Base-by-base conservation (phyloP, 495 filamentous ascomycete genomes). In the Penicillium cinerascens region DNA sequence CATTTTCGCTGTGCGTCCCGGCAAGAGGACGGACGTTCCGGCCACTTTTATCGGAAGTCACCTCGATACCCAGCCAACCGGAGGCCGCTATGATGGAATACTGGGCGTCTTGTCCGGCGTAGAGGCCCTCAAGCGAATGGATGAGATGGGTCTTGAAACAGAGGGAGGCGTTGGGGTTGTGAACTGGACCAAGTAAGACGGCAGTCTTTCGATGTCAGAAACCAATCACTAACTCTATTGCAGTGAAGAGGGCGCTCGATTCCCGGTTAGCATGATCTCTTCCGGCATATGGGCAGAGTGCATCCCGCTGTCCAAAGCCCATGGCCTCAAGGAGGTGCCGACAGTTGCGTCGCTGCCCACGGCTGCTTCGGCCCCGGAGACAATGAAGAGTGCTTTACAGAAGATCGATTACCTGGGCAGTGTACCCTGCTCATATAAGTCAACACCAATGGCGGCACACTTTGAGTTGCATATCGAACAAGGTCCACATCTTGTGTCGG, bases 381-480 rank as follows among this genome's bases (percentile, higher is more conserved):
- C 86, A 17, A 82, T 91, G 75, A 83, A 79, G 54, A 74, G 76
- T 0, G 88, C 87, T 41, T 73, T 92, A 2, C 72, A 87, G 64
- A 78, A 83, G 39, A 88, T 90, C 42, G 83, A 82, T 10, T 91
- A 89, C 52, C 70, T 89, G 2, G 88, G 87, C 33, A 53, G 59
- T 0, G 67, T 76, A 1, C 77, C 80, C 6, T 80, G 80, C 15
- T 82, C 76, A 42, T 77, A 86, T 63, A 72, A 78, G 52, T 67
- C 76, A 42, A 84, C 80, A 11, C 87, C 86, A 0, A 83, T 92
- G 72, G 89, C 81, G 16, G 88, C 88, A 1, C 87, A 91, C 63
- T 92, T 92, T 66, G 88, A 93, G 62, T 71, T 91, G 4, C 88
- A 92, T 59, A 91, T 92, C 48, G 88, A 92, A 60, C 88, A 92